Evolutionary conservation across 108 stramenopile genomes (phyloP), one percentile per base, ranked within the genome.

Genomic region (Cylindrotheca closterium): DNA sequence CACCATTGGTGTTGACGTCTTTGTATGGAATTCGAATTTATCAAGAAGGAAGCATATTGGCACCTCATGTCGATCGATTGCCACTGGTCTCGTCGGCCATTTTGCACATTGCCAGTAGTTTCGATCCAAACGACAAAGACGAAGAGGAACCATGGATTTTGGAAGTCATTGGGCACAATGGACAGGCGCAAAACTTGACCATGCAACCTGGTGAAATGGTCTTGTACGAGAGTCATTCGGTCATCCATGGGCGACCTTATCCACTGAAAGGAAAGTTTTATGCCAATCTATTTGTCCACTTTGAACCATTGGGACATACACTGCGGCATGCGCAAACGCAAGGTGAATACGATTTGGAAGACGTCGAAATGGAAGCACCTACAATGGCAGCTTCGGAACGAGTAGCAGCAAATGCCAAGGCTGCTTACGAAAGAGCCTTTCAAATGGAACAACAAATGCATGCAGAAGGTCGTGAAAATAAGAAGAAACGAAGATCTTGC

Each of bases 11-110:
- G 7, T 84, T 89, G 2, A 94, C 93, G 1, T 85, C 92, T 0
- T 55, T 88, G 32, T 97, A 97, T 72, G 97, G 97, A n/a, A 88
- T 97, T 53, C 84, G 97, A 21, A 32, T 85, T 23, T 98, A 98
- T 74, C 70, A 53, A 21, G 63, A 73, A 19, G 89, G 80, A 1
- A 58, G 76, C 30, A 77, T 95, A 21, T 71, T 98, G 34, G 87
- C 94, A 5, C 85, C 91, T 4, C 98, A 98, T 63, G 97, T 96
- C 0, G 97, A 98, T 67, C 82, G 92, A 47, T 65, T 89, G 29
- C 92, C 97, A 10, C 73, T 96, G 23, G 91, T 97, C 1, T 79
- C 85, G 30, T 92, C 92, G 22, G 91, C 87, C 7, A 96, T 98
- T 47, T 70, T 97, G 30, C 93, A 95, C 61, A 76, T 96, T 2